Evolutionary conservation across 139 green algal genomes (phyloP).

Genomic region (Penium margaritaceum): DNA sequence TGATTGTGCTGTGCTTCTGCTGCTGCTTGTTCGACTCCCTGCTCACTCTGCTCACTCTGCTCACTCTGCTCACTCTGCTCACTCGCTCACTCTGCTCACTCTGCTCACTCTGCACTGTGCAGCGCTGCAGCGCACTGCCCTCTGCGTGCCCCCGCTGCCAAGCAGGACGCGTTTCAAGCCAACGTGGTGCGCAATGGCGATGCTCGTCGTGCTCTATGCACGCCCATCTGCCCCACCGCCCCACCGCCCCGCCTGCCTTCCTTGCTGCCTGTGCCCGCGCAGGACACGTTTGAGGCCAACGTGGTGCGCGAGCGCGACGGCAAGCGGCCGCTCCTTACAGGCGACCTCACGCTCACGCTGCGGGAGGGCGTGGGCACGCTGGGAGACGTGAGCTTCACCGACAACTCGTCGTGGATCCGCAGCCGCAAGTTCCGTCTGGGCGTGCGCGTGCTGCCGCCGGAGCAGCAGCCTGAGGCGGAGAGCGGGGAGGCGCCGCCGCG

Average conservation of each 20-base stretch:
- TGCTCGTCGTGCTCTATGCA: too few species aligned
- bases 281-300: conserved; percentile 36
- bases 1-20: too few species aligned
- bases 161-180: too few species aligned
- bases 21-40: too few species aligned
- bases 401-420: conserved; percentile 45
- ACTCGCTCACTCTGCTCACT: too few species aligned
- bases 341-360: conserved; percentile 24
- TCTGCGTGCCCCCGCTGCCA: too few species aligned
- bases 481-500: background rate
- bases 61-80: too few species aligned
- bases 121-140: too few species aligned
- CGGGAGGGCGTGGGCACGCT: conserved; percentile 41
- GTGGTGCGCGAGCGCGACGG: conserved; percentile 38
- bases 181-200: too few species aligned
- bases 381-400: conserved; percentile 36
- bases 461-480: background rate
- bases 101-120: too few species aligned
- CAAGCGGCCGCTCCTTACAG: conserved; percentile 36
- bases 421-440: conserved; percentile 42
- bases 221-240: background rate
- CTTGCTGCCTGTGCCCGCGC: background rate
- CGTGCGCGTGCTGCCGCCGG: background rate
- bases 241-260: background rate
- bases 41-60: too few species aligned